Conservation (phyloP, 1,284 basidiomycete species). For the Cutaneotrichosporon sp. region DNA sequence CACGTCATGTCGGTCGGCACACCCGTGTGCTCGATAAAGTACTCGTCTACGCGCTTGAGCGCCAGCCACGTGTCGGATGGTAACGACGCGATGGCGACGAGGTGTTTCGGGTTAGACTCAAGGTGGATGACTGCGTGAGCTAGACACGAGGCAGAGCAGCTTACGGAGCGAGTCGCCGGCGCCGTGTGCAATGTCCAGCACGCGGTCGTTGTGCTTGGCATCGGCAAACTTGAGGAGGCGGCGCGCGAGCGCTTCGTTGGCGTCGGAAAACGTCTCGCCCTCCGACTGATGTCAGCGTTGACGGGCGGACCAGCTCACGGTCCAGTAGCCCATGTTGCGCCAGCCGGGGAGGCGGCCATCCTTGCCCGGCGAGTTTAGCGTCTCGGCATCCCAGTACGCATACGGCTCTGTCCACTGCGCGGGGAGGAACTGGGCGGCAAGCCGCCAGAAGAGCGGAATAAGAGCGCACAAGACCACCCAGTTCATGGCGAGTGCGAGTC, state of each 20-base stretch:
- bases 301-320: neutral
- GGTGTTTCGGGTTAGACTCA: constrained; percentile 39
- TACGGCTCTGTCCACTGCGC: constrained; percentile 32
- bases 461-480: constrained; percentile 18
- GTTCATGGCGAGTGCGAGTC: constrained; percentile 7
- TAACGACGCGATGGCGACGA: constrained; percentile 62
- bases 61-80: constrained; percentile 54
- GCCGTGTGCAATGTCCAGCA: constrained; percentile 66
- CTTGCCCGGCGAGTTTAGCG: constrained; percentile 22
- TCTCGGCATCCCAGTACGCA: constrained; percentile 26
- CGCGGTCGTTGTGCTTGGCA: constrained; percentile 46
- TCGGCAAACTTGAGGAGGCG: constrained; percentile 53
- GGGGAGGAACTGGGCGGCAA: constrained; percentile 24
- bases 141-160: constrained; percentile 20
- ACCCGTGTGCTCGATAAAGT: constrained; percentile 3
- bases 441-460: constrained; percentile 29
- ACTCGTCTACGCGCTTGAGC: constrained; percentile 47
- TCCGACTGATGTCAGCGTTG: neutral
- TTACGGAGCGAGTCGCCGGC: constrained; percentile 62
- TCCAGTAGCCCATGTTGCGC: constrained; percentile 46
- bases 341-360: constrained; percentile 22
- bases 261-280: constrained; percentile 54
- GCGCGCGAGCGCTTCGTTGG: constrained; percentile 59
- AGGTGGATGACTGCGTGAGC: constrained; percentile 38
- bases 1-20: constrained; percentile 20